phyloP scores from a whole-genome alignment of 345 rosid species.

The Arabis alpina region DNA sequence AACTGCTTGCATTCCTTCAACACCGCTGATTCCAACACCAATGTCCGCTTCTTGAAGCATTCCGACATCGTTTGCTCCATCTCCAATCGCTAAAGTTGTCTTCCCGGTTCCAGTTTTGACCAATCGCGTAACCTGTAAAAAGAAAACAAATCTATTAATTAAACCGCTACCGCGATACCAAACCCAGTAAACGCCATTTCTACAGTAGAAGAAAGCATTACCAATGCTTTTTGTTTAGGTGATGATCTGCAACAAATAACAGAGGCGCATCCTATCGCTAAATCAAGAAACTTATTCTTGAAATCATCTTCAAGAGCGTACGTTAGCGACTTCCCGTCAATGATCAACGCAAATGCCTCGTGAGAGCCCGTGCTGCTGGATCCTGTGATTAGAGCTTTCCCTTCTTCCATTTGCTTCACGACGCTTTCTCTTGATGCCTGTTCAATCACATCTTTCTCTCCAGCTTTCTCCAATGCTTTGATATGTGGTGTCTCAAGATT shows the following conservation, averaged over 20 bases:
- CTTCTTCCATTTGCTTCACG: conserved; percentile 60
- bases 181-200: neutral
- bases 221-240: conserved; percentile 95
- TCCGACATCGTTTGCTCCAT: conserved; percentile 98
- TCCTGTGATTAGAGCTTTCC: conserved; percentile 53
- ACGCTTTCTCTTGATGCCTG: conserved; percentile 78
- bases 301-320: conserved; percentile 79
- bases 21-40: conserved; percentile 94
- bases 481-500: conserved; percentile 73
- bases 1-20: conserved; percentile 99
- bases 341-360: conserved; percentile 83
- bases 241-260: conserved; percentile 97
- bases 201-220: conserved; percentile 40
- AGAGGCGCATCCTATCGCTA: conserved; percentile 87
- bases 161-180: conserved; percentile 3
- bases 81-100: conserved; percentile 91
- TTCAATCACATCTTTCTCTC: conserved; percentile 64
- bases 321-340: conserved; percentile 84
- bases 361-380: conserved; percentile 47
- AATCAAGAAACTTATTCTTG: conserved; percentile 76
- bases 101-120: conserved; percentile 83
- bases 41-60: conserved; percentile 99
- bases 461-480: conserved; percentile 72
- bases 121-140: conserved; percentile 84
- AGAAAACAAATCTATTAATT: neutral